phyloP scores from a whole-genome alignment of 352 stramenopile species.

The Phytopythium kandeliae region DNA sequence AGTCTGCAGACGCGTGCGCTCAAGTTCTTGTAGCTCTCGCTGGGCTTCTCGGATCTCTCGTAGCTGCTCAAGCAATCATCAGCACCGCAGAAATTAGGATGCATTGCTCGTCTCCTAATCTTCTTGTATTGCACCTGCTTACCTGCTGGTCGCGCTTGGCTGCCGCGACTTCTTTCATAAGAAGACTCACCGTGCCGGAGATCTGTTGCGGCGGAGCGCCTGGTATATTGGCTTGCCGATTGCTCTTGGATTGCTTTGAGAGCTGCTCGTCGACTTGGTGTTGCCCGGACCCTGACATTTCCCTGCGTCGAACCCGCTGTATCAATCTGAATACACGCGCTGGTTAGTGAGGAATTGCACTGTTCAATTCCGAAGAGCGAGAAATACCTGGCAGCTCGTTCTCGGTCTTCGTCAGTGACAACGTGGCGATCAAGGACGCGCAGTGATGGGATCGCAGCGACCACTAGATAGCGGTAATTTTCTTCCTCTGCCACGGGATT shows the following conservation, averaged over 20 bases:
- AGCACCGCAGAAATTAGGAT: neutral
- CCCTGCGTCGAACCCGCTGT: neutral
- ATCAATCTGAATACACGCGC: too few species aligned
- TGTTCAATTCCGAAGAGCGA: too few species aligned
- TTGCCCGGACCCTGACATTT: neutral
- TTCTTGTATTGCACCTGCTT: neutral
- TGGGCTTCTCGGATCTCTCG: constrained; percentile 19
- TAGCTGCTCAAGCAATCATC: constrained; percentile 12
- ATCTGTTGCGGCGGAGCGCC: constrained; percentile 36
- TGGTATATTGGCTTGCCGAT: constrained; percentile 11
- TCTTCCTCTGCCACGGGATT: constrained; percentile 81
- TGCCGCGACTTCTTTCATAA: constrained; percentile 55
- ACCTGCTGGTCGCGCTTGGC: constrained; percentile 46
- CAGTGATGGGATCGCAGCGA: constrained; percentile 66
- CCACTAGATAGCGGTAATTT: constrained; percentile 81
- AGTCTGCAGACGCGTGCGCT: constrained; percentile 20
- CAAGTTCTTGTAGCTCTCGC: constrained; percentile 39
- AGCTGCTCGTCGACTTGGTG: neutral
- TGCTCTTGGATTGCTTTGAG: constrained; percentile 13
- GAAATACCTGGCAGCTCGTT: constrained; percentile 25
- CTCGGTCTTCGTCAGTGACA: constrained; percentile 66
- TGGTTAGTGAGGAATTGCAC: too few species aligned
- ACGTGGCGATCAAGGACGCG: constrained; percentile 75
- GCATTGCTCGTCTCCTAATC: neutral
- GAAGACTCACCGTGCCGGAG: constrained; percentile 64